A percentile compares a stretch with the other conserved stretches of the same genome.
phyloP scores from a whole-genome alignment of 176 grass and related monocot species.

The Phoenix dactylifera region DNA sequence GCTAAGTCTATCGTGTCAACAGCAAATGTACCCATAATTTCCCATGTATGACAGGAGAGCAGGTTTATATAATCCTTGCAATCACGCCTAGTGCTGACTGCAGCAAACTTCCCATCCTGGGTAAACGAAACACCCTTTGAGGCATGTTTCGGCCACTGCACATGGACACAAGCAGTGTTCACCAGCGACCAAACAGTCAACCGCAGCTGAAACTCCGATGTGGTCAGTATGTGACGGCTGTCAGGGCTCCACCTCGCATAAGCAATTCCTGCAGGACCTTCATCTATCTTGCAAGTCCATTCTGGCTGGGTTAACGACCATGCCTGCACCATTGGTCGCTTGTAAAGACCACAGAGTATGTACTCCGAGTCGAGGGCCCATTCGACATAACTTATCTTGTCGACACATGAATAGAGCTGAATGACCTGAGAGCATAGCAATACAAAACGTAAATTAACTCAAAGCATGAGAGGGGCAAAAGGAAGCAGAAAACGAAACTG shows the following conservation, averaged over 20 bases:
- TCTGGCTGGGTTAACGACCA: slow-evolving; percentile 91
- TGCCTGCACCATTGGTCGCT: slow-evolving; percentile 83
- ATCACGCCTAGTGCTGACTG: slow-evolving; percentile 73
- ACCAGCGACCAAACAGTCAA: slow-evolving; percentile 90
- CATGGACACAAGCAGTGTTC: slow-evolving; percentile 88
- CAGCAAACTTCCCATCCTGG: slow-evolving; percentile 84
- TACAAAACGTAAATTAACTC: too few relatives aligned
- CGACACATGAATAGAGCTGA: slow-evolving; percentile 83
- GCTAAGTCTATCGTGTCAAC: slow-evolving; percentile 81
- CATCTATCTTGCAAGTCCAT: slow-evolving; percentile 97
- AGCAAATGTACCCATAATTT: slow-evolving; percentile 78
- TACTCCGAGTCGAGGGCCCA: slow-evolving; percentile 92
- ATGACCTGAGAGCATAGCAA: slow-evolving; percentile 34
- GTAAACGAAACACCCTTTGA: slow-evolving; percentile 85
- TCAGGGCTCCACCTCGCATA: slow-evolving; percentile 96
- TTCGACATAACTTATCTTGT: slow-evolving; percentile 93
- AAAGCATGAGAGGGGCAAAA: too few relatives aligned
- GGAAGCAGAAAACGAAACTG: too few relatives aligned
- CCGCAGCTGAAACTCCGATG: slow-evolving; percentile 94
- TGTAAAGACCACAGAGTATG: slow-evolving; percentile 85
- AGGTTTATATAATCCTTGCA: slow-evolving; percentile 96
- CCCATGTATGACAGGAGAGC: slow-evolving; percentile 86
- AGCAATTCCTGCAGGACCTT: slow-evolving; percentile 77
- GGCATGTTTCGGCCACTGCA: slow-evolving; percentile 80
- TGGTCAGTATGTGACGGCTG: slow-evolving; percentile 85